Conservation (phyloP, 1,139 yeast genomes). For the Saccharomyces hybrid region DNA sequence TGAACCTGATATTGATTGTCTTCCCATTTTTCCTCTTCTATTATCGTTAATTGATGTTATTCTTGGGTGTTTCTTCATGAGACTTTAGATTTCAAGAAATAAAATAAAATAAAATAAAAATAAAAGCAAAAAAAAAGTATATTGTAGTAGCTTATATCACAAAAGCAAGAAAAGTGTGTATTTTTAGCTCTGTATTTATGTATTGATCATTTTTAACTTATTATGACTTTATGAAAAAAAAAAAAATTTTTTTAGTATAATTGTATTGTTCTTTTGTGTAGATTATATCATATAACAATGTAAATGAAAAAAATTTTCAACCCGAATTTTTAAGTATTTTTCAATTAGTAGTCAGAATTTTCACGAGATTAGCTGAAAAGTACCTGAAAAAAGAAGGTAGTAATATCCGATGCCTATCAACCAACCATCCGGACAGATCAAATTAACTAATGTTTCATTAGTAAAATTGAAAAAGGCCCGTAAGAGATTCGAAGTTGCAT, state of each 20-base stretch:
- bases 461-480: constrained; percentile 87
- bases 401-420: constrained; percentile 39
- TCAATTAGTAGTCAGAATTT: background rate
- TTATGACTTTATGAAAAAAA: background rate
- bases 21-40: background rate
- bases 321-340: background rate
- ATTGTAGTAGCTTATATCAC: background rate
- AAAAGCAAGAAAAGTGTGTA: background rate
- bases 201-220: background rate
- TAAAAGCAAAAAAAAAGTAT: background rate
- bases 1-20: no score
- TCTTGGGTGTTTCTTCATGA: background rate
- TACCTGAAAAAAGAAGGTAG: background rate
- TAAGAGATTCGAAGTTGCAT: constrained; percentile 88
- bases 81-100: background rate
- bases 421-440: constrained; percentile 85
- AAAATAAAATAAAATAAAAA: background rate
- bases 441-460: constrained; percentile 85
- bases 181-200: background rate
- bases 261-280: background rate
- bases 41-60: background rate
- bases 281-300: background rate
- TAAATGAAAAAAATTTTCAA: background rate
- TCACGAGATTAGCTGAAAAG: background rate
- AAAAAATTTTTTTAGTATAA: background rate